Percentiles rank a stretch among this genome's conserved stretches.
These are phyloP conservation scores for Syzygium jambos DNA, from an alignment of 345 rosid species.

Conservation along the genomic window DNA sequence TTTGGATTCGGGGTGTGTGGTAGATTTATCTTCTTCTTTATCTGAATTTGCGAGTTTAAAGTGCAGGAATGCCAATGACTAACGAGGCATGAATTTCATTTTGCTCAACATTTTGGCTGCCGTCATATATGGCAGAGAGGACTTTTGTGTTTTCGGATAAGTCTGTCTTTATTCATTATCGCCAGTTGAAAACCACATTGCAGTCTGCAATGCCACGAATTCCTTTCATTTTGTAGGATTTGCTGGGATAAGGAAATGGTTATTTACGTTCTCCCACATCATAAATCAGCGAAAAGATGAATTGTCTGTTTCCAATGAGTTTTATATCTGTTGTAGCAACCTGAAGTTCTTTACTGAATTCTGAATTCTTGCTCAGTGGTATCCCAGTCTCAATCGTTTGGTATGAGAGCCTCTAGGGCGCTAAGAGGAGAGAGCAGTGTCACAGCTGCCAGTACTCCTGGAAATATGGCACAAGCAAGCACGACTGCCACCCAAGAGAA, in stretches of 20 bases:
- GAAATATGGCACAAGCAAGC: conserved; percentile 59
- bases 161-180: background rate
- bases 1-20: background rate
- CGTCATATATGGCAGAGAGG: background rate
- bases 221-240: background rate
- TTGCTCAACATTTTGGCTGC: background rate
- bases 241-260: background rate
- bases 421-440: conserved; percentile 35
- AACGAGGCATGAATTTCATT: background rate
- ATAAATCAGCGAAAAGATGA: background rate
- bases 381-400: conserved; percentile 39
- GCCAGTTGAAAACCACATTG: background rate
- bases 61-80: background rate
- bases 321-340: background rate
- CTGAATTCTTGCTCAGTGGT: conserved; percentile 32
- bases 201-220: background rate
- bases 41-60: background rate
- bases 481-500: conserved; percentile 51
- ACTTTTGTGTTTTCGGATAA: background rate
- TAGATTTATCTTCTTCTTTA: background rate
- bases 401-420: conserved; percentile 33
- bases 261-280: background rate
- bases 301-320: background rate
- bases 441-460: conserved; percentile 35
- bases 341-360: background rate